These are phyloP conservation scores for Aspergillus incahuasiensis DNA, from an alignment of 495 filamentous ascomycete species.

Conservation along the genomic window DNA sequence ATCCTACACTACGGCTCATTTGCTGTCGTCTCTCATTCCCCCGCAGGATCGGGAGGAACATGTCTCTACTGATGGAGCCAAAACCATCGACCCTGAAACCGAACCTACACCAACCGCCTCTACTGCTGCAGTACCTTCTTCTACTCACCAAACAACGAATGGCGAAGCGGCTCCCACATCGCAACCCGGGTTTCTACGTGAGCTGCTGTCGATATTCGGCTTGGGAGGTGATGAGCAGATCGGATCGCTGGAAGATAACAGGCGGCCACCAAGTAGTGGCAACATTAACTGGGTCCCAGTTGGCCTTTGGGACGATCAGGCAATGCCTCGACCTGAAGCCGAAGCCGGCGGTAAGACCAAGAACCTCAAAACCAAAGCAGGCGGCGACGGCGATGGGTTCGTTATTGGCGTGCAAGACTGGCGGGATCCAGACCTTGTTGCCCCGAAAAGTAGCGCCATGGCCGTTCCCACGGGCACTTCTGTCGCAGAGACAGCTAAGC, in stretches of 20 bases:
- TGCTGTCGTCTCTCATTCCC: constrained; percentile 85
- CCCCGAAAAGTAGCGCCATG: constrained; percentile 29
- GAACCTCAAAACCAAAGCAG: constrained; percentile 18
- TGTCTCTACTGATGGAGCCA: constrained; percentile 44
- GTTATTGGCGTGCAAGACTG: constrained; percentile 92
- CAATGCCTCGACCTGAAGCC: constrained; percentile 20
- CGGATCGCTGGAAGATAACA: constrained; percentile 47
- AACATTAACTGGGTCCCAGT: constrained; percentile 71
- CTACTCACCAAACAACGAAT: constrained; percentile 20
- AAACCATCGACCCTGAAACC: constrained; percentile 15
- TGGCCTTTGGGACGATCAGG: constrained; percentile 62
- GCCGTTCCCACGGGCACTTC: constrained; percentile 22
- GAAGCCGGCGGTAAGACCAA: constrained; percentile 14
- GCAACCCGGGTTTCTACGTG: constrained; percentile 51
- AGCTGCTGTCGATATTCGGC: constrained; percentile 51
- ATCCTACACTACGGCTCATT: constrained; percentile 87
- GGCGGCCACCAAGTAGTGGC: constrained; percentile 77
- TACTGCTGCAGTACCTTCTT: constrained; percentile 23
- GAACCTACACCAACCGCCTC: constrained; percentile 26
- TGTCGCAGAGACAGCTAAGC: constrained; percentile 23
- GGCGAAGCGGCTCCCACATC: constrained; percentile 17
- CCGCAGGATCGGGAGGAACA: constrained; percentile 57
- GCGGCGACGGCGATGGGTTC: constrained; percentile 59
- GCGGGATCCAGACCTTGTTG: constrained; percentile 78
- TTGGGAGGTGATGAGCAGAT: constrained; percentile 32